These are phyloP conservation scores for Galeopsis tetrahit DNA, from an alignment of 257 asterid genomes.

Conservation along the genomic window DNA sequence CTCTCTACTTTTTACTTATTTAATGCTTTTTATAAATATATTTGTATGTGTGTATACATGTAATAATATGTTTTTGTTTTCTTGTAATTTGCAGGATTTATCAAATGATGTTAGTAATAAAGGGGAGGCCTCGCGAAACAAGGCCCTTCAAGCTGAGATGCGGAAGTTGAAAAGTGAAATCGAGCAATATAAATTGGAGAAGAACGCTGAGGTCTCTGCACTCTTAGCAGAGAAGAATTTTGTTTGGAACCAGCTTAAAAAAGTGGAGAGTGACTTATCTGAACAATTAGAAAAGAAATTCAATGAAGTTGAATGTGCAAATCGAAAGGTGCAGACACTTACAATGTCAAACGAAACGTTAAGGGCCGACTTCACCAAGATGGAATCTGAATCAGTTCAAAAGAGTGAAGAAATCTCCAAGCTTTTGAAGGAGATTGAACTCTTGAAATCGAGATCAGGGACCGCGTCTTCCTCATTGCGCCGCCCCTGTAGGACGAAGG, in stretches of 20 bases:
- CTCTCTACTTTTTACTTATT: conserved; percentile 15
- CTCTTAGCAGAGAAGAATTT: conserved; percentile 72
- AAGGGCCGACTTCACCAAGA: conserved; percentile 43
- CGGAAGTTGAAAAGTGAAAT: conserved; percentile 59
- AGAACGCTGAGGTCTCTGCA: conserved; percentile 55
- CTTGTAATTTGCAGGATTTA: conserved; percentile 49
- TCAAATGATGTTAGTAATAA: conserved; percentile 38
- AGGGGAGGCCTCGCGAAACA: conserved; percentile 35
- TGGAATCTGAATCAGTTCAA: conserved; percentile 52
- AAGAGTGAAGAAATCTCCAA: conserved; percentile 56
- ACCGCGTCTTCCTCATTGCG: conserved; percentile 45
- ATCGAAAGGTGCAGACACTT: conserved; percentile 55
- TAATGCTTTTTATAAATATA: background rate
- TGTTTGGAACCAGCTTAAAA: conserved; percentile 73
- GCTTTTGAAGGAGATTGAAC: conserved; percentile 55
- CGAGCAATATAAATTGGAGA: conserved; percentile 50
- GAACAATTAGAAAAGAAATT: conserved; percentile 48
- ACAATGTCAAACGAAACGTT: conserved; percentile 45
- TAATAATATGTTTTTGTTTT: background rate
- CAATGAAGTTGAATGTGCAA: conserved; percentile 58
- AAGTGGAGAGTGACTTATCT: conserved; percentile 59
- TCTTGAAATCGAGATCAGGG: conserved; percentile 45
- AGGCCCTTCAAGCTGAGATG: conserved; percentile 55
- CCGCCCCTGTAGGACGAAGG: conserved; percentile 42
- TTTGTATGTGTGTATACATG: background rate